Evolutionary conservation across 352 stramenopile genomes (phyloP).

Genomic region (Phytophthora litchii): DNA sequence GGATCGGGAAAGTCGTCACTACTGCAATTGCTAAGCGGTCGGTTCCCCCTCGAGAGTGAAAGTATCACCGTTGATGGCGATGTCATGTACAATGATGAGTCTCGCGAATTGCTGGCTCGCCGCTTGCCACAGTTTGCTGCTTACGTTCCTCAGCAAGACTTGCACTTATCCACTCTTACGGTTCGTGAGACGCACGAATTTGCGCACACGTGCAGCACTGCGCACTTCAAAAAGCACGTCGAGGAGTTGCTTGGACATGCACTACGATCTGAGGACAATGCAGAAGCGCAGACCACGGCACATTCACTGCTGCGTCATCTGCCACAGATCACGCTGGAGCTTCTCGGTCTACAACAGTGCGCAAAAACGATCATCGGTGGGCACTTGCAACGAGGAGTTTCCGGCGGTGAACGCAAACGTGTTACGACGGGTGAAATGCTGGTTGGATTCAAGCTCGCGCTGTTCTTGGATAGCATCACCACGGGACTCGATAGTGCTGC

Average conservation of each 20-base stretch:
- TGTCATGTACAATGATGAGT: conserved; percentile 45
- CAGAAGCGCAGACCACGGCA: conserved; percentile 30
- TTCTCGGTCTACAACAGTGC: conserved; percentile 52
- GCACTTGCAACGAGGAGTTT: conserved; percentile 63
- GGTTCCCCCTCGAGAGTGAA: conserved; percentile 37
- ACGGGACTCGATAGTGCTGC: conserved; percentile 62
- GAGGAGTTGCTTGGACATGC: conserved; percentile 45
- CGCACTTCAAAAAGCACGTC: conserved; percentile 38
- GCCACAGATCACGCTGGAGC: conserved; percentile 38
- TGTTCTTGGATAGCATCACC: conserved; percentile 80
- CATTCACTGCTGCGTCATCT: conserved; percentile 31
- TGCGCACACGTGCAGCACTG: conserved; percentile 81
- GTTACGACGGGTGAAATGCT: conserved; percentile 89
- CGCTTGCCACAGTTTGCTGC: conserved; percentile 45
- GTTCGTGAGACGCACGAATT: conserved; percentile 90
- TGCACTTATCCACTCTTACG: conserved; percentile 48
- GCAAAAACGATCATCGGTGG: conserved; percentile 55
- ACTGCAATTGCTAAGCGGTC: conserved; percentile 45
- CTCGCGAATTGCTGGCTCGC: conserved; percentile 19
- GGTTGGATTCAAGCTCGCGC: conserved; percentile 68
- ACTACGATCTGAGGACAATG: conserved; percentile 21
- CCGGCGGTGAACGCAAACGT: conserved; percentile 89
- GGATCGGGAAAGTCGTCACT: conserved; percentile 57
- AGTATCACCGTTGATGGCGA: conserved; percentile 31
- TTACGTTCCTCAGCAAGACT: conserved; percentile 66